Evolutionary conservation across 2,329 filamentous ascomycete species (phyloP), one percentile per base, ranked within the genome.

Genomic region (Penicillium brevicompactum): DNA sequence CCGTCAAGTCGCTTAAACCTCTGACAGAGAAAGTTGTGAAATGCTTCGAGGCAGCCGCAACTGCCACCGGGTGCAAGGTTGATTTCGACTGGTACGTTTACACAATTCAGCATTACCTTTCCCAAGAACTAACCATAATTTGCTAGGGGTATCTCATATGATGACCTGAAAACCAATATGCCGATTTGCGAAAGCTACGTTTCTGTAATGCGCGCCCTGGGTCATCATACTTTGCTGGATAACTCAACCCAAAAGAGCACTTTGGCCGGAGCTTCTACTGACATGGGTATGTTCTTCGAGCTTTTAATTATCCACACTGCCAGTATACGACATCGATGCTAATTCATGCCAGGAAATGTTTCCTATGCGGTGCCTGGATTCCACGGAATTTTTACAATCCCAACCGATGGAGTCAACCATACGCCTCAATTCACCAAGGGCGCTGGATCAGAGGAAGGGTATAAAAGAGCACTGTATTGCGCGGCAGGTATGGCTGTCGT

Each of bases 341-440:
- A 44, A 60, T 6, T 37, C 24, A 27, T 1, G 1, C 3, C 80
- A 83, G 65, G 74, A 64, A 52, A 71, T 64, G 46, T 79, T 74
- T 67, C 83, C 70, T 73, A 82, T 77, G 66, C 63, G 45, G 34
- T 74, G 76, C 38, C 72, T 60, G 44, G 76, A 59, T 62, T 72
- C 56, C 38, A 70, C 63, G 41, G 65, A 18, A 49, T 77, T 75
- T 58, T 85, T 54, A 72, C 70, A 14, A 76, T 81, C 2, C 77
- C 78, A 0, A 71, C 73, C 2, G 72, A 74, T 2, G 76, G 75
- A 1, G 78, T 80, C 0, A 82, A 82, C 16, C 83, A 83, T 56
- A 86, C 77, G 7, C 77, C 79, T 0, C 76, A 79, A 0, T 87
- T 84, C 60, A 79, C 81, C 8, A 68, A 72, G 3, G 79, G 82